Evolutionary conservation across 768 basidiomycete species (phyloP).

Genomic region (Trametes punicea): DNA sequence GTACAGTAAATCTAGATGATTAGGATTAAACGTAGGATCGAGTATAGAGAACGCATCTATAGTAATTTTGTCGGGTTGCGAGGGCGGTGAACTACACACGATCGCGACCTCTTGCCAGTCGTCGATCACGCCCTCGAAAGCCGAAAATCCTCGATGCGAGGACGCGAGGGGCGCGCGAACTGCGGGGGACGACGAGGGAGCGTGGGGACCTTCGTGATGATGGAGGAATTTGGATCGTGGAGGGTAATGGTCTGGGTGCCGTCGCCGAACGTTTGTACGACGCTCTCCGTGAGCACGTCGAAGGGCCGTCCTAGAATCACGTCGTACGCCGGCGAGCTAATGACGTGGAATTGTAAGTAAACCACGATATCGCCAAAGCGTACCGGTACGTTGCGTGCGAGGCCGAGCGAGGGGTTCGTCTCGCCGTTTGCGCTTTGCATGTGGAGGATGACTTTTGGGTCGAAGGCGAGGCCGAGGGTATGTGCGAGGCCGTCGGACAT

Average conservation of each 20-base stretch:
- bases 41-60: constrained; percentile 4
- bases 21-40: not conserved
- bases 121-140: constrained; percentile 14
- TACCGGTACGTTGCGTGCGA: constrained; percentile 17
- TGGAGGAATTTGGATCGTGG: constrained; percentile 7
- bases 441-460: constrained; percentile 9
- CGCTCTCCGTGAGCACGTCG: constrained; percentile 8
- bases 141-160: constrained; percentile 1
- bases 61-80: not conserved
- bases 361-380: constrained; percentile 1
- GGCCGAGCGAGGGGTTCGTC: constrained; percentile 11
- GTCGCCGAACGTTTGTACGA: not conserved
- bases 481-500: constrained; percentile 25
- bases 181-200: not conserved
- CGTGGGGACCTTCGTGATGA: not conserved
- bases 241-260: constrained; percentile 4
- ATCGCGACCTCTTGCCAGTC: constrained; percentile 17
- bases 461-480: constrained; percentile 12
- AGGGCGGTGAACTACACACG: not conserved
- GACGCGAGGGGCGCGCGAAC: not conserved
- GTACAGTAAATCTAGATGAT: constrained; percentile 1
- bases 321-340: constrained; percentile 11
- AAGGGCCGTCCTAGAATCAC: constrained; percentile 9
- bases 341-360: constrained; percentile 11
- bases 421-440: constrained; percentile 20